A percentile compares a stretch with the other conserved stretches of the same genome.
Evolutionary conservation across 495 filamentous ascomycete species (phyloP).

Genomic region (Amphirosellinia nigrospora): DNA sequence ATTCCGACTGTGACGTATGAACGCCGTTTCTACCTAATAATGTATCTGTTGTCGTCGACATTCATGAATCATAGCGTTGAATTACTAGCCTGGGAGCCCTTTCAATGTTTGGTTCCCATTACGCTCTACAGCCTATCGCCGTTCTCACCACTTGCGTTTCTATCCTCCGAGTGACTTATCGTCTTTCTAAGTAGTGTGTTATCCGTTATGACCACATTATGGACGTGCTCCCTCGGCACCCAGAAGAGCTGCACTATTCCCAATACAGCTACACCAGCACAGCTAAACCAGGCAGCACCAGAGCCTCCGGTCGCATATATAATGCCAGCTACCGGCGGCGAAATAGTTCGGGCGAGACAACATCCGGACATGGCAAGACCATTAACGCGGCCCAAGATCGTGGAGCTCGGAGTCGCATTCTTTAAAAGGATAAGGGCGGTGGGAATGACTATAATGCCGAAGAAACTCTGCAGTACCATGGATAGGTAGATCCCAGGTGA

Average conservation of each 20-base stretch:
- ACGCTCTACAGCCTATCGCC: neutral
- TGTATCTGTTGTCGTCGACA: neutral
- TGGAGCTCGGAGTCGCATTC: constrained; percentile 68
- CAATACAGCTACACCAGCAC: constrained; percentile 62
- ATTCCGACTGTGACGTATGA: neutral
- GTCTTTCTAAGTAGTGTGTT: constrained; percentile 3
- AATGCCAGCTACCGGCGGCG: constrained; percentile 68
- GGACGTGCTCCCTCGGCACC: constrained; percentile 48
- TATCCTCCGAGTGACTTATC: constrained; percentile 16
- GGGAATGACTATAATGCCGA: constrained; percentile 72
- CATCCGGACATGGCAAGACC: constrained; percentile 72
- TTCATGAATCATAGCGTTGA: neutral
- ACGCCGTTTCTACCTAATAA: constrained; percentile 4
- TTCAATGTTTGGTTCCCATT: neutral
- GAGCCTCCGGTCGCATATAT: constrained; percentile 67
- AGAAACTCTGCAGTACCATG: constrained; percentile 67
- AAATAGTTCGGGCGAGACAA: constrained; percentile 69
- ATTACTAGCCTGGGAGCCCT: neutral
- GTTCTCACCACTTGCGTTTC: constrained; percentile 4
- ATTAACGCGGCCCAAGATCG: constrained; percentile 71
- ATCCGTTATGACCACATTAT: constrained; percentile 24
- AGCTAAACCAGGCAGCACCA: constrained; percentile 73
- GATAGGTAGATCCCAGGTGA: constrained; percentile 68
- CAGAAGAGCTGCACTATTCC: constrained; percentile 69
- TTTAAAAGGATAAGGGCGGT: constrained; percentile 74